Conservation (phyloP, 257 asterid species). For the Solanum acaule region DNA sequence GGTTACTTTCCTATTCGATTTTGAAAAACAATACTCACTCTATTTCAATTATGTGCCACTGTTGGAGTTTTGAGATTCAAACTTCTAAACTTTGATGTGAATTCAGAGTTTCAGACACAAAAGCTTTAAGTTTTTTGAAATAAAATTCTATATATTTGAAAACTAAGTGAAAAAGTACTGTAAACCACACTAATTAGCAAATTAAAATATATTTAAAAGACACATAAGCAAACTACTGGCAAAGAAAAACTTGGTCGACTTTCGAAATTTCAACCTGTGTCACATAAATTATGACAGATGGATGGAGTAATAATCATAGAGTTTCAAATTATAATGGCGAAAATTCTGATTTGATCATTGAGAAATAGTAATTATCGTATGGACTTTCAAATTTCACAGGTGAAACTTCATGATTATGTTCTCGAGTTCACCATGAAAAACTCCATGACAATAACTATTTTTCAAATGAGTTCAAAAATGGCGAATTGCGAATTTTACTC, state of each 20-base stretch:
- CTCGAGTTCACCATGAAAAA: not conserved
- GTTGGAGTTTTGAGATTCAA: not conserved
- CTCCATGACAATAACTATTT: not conserved
- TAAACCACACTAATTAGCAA: not conserved
- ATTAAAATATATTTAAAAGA: too few relatives aligned
- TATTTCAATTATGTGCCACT: not conserved
- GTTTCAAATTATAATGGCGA: not conserved
- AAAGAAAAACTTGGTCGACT: not conserved
- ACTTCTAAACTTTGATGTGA: not conserved
- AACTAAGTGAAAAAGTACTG: too few relatives aligned
- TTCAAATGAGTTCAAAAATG: not conserved
- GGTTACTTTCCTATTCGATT: not conserved
- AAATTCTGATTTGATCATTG: not conserved
- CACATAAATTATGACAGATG: too few relatives aligned
- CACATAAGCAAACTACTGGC: accelerated
- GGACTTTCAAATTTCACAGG: not conserved
- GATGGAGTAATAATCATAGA: not conserved
- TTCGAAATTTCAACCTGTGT: not conserved
- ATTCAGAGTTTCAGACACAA: not conserved
- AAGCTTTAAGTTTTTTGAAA: too few relatives aligned
- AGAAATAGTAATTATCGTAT: not conserved
- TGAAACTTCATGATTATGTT: not conserved
- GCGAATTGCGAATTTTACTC: not conserved
- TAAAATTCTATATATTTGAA: not conserved
- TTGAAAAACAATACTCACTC: not conserved